Evolutionary conservation across 177 flowering plant genomes (phyloP).

Genomic region (Vitis hybrid): DNA sequence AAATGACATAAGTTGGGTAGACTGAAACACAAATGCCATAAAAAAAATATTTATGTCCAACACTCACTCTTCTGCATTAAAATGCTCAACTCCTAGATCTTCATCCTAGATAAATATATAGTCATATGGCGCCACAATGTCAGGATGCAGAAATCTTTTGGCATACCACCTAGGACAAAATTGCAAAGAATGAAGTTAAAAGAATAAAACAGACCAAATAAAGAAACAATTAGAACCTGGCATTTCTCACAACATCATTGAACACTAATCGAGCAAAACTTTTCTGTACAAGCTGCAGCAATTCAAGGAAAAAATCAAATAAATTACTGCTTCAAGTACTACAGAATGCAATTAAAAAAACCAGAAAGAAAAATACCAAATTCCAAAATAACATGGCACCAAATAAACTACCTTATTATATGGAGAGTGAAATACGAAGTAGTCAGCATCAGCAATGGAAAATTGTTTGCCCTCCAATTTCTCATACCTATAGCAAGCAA

Average conservation of each 20-base stretch:
- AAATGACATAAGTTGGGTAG: too few relatives aligned
- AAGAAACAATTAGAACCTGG: conserved; percentile 49
- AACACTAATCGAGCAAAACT: conserved; percentile 85
- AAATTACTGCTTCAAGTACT: neutral
- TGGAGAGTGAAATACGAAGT: conserved; percentile 93
- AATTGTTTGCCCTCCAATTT: conserved; percentile 83
- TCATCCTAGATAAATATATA: too few relatives aligned
- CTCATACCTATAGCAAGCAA: conserved; percentile 58
- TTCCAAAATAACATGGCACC: neutral
- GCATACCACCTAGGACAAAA: too few relatives aligned
- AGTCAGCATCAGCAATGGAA: conserved; percentile 73
- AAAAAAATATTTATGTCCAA: too few relatives aligned
- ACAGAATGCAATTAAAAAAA: neutral
- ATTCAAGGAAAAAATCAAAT: conserved; percentile 17
- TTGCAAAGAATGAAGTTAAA: too few relatives aligned
- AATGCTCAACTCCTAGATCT: too few relatives aligned
- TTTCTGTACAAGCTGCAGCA: conserved; percentile 96
- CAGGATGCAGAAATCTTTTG: too few relatives aligned
- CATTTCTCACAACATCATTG: conserved; percentile 75
- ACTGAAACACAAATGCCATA: too few relatives aligned
- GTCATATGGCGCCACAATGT: too few relatives aligned
- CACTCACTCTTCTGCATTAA: too few relatives aligned
- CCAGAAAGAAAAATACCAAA: neutral
- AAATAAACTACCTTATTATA: conserved; percentile 80
- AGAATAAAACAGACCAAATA: too few relatives aligned